phyloP scores from a whole-genome alignment of 2,329 filamentous ascomycete species.

The Scopulariopsis brevicaulis region DNA sequence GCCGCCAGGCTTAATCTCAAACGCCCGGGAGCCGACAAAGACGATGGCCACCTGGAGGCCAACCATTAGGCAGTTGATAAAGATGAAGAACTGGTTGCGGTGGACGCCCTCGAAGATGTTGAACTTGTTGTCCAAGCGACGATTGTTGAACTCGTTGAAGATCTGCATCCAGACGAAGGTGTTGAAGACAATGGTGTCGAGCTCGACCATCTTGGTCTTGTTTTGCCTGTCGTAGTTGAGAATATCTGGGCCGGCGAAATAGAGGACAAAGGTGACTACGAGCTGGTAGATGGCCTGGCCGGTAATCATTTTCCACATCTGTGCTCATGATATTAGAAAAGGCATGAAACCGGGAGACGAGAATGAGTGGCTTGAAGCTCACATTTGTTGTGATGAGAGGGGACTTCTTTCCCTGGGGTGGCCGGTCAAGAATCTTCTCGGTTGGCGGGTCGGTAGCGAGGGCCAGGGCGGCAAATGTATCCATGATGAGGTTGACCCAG shows the following conservation, averaged over 20 bases:
- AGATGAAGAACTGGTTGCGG: slow-evolving; percentile 45
- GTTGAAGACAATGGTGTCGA: slow-evolving; percentile 56
- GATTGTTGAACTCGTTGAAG: slow-evolving; percentile 58
- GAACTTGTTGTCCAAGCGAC: slow-evolving; percentile 50
- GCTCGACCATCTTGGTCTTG: slow-evolving; percentile 27
- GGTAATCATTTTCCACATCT: slow-evolving; percentile 57
- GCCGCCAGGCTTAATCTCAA: slow-evolving; percentile 28
- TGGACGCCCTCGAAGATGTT: slow-evolving; percentile 48
- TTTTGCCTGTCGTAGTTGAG: slow-evolving; percentile 33
- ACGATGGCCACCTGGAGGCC: slow-evolving; percentile 45
- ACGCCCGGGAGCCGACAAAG: slow-evolving; percentile 44
- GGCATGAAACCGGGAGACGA: not conserved
- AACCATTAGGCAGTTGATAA: slow-evolving; percentile 45
- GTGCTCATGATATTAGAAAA: not conserved
- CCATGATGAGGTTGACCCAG: slow-evolving; percentile 62
- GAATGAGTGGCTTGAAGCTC: not conserved
- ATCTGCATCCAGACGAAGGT: slow-evolving; percentile 64
- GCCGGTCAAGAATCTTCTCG: slow-evolving; percentile 37
- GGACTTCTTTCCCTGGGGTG: slow-evolving; percentile 48
- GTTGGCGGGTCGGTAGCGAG: slow-evolving; percentile 53
- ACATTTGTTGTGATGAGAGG: slow-evolving; percentile 56
- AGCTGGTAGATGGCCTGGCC: slow-evolving; percentile 52
- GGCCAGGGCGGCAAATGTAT: slow-evolving; percentile 54
- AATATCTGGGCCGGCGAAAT: slow-evolving; percentile 48
- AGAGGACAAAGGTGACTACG: slow-evolving; percentile 41